Evolutionary conservation across 768 basidiomycete genomes (phyloP).

Genomic region (Podaxis carcinomalis): DNA sequence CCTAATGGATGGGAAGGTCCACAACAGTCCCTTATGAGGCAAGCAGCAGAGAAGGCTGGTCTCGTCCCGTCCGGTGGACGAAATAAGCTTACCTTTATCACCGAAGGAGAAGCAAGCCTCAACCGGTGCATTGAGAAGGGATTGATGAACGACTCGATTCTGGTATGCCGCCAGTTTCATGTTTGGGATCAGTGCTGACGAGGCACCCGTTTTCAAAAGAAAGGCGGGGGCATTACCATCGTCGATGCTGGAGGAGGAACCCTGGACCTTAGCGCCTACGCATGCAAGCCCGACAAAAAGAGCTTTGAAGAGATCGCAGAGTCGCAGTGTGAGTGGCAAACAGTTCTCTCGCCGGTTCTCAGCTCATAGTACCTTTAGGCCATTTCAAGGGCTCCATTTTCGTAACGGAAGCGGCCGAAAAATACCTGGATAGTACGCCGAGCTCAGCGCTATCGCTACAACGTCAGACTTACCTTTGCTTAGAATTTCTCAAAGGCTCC

Average conservation of each 20-base stretch:
- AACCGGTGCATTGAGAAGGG: slow-evolving; percentile 47
- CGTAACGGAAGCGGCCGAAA: slow-evolving; percentile 34
- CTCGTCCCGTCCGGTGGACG: slow-evolving; percentile 38
- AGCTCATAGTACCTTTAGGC: slow-evolving; percentile 22
- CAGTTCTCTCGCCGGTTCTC: background rate
- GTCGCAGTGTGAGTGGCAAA: slow-evolving; percentile 27
- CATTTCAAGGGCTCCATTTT: slow-evolving; percentile 44
- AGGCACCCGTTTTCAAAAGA: slow-evolving; percentile 13
- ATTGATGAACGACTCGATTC: slow-evolving; percentile 28
- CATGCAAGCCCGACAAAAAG: slow-evolving; percentile 18
- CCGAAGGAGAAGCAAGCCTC: slow-evolving; percentile 57
- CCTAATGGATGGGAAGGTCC: slow-evolving; percentile 61
- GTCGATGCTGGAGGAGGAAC: slow-evolving; percentile 62
- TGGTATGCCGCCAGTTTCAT: slow-evolving; percentile 14
- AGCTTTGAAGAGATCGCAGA: slow-evolving; percentile 40
- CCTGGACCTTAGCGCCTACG: slow-evolving; percentile 52
- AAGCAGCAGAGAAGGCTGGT: slow-evolving; percentile 45
- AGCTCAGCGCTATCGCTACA: background rate
- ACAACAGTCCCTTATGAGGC: slow-evolving; percentile 50
- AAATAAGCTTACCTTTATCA: slow-evolving; percentile 45
- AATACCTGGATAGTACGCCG: slow-evolving; percentile 28
- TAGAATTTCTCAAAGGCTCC: slow-evolving; percentile 33
- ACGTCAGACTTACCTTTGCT: background rate
- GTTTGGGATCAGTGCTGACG: background rate
- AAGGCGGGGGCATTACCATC: slow-evolving; percentile 41